phyloP scores from a whole-genome alignment of 306 rosid genomes.

The barrel medic (Medicago truncatula) region DNA sequence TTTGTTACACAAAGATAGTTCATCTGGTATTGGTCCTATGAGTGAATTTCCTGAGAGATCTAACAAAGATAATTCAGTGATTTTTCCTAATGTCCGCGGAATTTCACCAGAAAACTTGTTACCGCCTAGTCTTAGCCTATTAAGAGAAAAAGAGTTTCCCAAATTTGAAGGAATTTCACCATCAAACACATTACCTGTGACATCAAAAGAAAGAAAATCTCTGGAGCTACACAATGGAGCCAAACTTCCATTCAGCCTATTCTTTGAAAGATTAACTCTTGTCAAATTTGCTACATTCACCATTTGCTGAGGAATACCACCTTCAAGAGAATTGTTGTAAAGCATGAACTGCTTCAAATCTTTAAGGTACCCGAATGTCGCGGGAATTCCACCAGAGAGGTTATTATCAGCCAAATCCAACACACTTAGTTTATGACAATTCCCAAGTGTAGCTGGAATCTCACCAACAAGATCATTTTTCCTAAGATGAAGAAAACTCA shows the following conservation, averaged over 20 bases:
- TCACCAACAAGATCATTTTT: constrained; percentile 76
- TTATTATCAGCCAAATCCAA: constrained; percentile 82
- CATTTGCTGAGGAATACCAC: constrained; percentile 71
- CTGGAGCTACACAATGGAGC: constrained; percentile 63
- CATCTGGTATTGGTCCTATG: constrained; percentile 68
- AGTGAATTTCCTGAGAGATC: constrained; percentile 81
- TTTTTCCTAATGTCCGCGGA: constrained; percentile 71
- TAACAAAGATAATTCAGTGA: constrained; percentile 58
- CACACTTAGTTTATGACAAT: constrained; percentile 62
- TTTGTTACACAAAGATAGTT: constrained; percentile 76
- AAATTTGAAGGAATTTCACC: constrained; percentile 68
- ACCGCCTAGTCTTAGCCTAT: constrained; percentile 73
- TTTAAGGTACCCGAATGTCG: constrained; percentile 61
- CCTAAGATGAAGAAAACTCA: constrained; percentile 76
- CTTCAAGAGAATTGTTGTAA: constrained; percentile 89
- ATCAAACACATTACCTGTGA: constrained; percentile 70
- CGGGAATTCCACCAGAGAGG: constrained; percentile 76
- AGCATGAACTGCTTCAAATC: constrained; percentile 68
- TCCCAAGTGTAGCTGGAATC: constrained; percentile 81
- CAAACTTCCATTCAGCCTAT: constrained; percentile 81
- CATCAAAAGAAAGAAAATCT: constrained; percentile 78
- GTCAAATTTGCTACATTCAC: constrained; percentile 62
- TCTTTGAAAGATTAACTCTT: constrained; percentile 69
- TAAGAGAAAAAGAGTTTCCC: constrained; percentile 70
- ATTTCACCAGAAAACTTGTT: constrained; percentile 74